Evolutionary conservation across 1,139 yeast species (phyloP), one percentile per base, ranked within the genome.

Genomic region (Yamadazyma friedrichii): DNA sequence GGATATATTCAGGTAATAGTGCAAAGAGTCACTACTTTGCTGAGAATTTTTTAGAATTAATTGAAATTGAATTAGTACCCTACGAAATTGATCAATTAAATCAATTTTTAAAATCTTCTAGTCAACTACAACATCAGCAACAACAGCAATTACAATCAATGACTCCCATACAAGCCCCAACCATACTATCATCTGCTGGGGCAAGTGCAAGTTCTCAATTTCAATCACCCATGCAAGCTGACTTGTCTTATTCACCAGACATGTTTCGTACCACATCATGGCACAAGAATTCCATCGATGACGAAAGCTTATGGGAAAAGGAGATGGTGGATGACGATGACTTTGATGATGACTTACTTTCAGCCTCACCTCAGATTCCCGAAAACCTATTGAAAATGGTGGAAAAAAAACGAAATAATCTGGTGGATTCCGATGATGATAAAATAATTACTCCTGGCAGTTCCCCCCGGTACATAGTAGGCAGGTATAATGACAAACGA

Each of bases 1-100:
- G 96, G 38, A 74, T 86, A 8, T 87, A 81, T 60, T 74, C 88
- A 2, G 75, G 76, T 1, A 61, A 61, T 43, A 86, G 89, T 27
- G 80, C 79, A 45, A 83, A 86, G 52, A 71, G 84, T 25, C 65
- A 59, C 49, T 89, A 88, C 58, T 79, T 76, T 56, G 89, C 93
- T 4, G 96, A 91, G 55, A 84, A 84, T 9, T 88, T 85, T 53
- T 62, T 91, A 37, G 98, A 91, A 54, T 62, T 88, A 49, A 66
- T 87, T 4, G 78, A 79, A 40, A 61, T 82, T 2, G 82, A 78
- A 43, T 60, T 84, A 40, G 61, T 74, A 1, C 68, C 81, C 0
- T 59, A 58, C 42, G 78, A 71, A 42, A 47, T 65, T 9, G 70
- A 65, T 35, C 66, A 61, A 40, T 41, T 63, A 40, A 56, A 55